phyloP scores from a whole-genome alignment of 2,329 filamentous ascomycete genomes.

The Pleurostoma richardsiae region DNA sequence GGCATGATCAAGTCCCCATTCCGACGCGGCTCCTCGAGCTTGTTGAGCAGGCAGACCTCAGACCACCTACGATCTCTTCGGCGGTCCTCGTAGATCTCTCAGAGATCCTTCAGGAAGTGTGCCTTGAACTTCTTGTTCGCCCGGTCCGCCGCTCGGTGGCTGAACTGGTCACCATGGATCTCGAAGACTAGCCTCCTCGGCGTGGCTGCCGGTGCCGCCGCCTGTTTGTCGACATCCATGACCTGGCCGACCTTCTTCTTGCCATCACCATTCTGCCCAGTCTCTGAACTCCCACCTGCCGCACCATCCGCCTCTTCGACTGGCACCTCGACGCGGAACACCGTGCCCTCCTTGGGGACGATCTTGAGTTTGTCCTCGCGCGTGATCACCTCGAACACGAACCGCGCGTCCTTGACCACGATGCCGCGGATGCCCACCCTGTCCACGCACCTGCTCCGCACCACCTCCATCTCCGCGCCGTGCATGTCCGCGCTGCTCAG shows the following conservation, averaged over 20 bases:
- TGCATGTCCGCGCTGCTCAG: slow-evolving; percentile 86
- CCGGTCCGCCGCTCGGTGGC: slow-evolving; percentile 75
- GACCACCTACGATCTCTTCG: too few species aligned
- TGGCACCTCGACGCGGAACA: slow-evolving; percentile 74
- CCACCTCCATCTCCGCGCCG: slow-evolving; percentile 77
- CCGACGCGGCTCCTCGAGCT: too few species aligned
- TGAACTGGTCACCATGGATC: slow-evolving; percentile 81
- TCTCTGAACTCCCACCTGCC: background rate
- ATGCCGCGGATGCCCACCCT: slow-evolving; percentile 82
- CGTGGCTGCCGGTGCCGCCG: background rate
- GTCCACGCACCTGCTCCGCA: slow-evolving; percentile 73
- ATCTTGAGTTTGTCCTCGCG: slow-evolving; percentile 64
- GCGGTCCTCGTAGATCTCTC: slow-evolving; percentile 22
- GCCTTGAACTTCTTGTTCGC: slow-evolving; percentile 89
- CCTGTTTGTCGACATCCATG: slow-evolving; percentile 12
- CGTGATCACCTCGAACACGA: slow-evolving; percentile 81
- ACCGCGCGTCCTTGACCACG: slow-evolving; percentile 82
- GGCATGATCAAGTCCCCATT: too few species aligned
- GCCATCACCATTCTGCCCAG: slow-evolving; percentile 4
- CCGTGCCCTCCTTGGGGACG: slow-evolving; percentile 84
- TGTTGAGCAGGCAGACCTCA: too few species aligned
- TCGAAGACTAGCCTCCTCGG: slow-evolving; percentile 62
- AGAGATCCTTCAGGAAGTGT: slow-evolving; percentile 73
- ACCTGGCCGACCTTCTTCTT: slow-evolving; percentile 12
- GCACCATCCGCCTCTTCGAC: slow-evolving; percentile 19